Evolutionary conservation across 176 grass and related monocot genomes (phyloP).

Genomic region (Zea mays): Zm-B73-REFERENCE-NAM-5.0 NC_050103.1:149691001-149691500

Average conservation of each 20-base stretch:
- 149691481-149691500: constrained; percentile 2
- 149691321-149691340: constrained; percentile 94
- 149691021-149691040: constrained; percentile 14
- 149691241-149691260: not conserved
- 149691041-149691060: constrained; percentile 44
- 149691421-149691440: constrained; percentile 15
- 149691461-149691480: constrained; percentile 44
- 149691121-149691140: not conserved
- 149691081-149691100: not conserved
- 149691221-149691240: constrained; percentile 1
- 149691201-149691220: constrained; percentile 33
- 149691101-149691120: not conserved
- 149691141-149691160: not conserved
- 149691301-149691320: constrained; percentile 76
- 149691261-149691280: not conserved
- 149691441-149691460: constrained; percentile 43
- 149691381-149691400: not conserved
- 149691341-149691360: constrained; percentile 45
- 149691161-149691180: not conserved
- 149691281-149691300: constrained; percentile 21
- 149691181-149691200: not conserved
- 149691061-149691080: constrained; percentile 8
- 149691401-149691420: not conserved
- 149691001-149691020: constrained; percentile 16
- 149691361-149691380: constrained; percentile 27